Conservation (phyloP, 2,329 filamentous ascomycete genomes). For the Fusarium sp. region DNA sequence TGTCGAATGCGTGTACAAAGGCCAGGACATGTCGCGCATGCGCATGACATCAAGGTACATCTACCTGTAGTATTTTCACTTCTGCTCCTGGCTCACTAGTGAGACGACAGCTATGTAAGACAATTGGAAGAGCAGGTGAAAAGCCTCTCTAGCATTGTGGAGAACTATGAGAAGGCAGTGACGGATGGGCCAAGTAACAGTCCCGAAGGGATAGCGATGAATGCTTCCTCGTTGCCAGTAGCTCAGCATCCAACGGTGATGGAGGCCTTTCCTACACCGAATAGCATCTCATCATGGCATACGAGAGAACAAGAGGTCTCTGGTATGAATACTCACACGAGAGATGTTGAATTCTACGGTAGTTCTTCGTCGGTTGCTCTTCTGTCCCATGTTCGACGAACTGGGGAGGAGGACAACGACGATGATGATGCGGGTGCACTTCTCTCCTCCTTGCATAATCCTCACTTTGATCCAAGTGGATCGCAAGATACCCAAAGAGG, state of each 20-base stretch:
- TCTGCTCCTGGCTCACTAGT: not conserved
- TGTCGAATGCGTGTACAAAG: not conserved
- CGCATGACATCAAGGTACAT: not conserved
- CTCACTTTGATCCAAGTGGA: not conserved
- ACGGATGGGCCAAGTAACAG: not conserved
- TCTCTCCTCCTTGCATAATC: not conserved
- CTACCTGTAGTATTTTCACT: not conserved
- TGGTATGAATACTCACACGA: not conserved
- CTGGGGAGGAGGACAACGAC: not conserved
- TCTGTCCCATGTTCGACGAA: not conserved
- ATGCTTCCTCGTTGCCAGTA: not conserved
- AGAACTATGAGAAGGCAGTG: not conserved
- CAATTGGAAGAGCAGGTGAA: not conserved
- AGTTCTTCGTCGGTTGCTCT: not conserved
- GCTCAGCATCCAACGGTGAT: not conserved
- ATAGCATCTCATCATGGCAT: not conserved
- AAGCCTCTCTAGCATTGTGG: not conserved
- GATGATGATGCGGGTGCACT: not conserved
- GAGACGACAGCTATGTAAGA: not conserved
- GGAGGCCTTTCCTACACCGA: not conserved
- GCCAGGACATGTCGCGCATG: not conserved
- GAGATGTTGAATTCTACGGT: not conserved
- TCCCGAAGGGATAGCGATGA: not conserved
- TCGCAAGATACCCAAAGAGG: not conserved
- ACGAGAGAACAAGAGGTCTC: not conserved